Base-by-base conservation (phyloP, 169 alveolate species). In the Eimeria sp. region DNA sequence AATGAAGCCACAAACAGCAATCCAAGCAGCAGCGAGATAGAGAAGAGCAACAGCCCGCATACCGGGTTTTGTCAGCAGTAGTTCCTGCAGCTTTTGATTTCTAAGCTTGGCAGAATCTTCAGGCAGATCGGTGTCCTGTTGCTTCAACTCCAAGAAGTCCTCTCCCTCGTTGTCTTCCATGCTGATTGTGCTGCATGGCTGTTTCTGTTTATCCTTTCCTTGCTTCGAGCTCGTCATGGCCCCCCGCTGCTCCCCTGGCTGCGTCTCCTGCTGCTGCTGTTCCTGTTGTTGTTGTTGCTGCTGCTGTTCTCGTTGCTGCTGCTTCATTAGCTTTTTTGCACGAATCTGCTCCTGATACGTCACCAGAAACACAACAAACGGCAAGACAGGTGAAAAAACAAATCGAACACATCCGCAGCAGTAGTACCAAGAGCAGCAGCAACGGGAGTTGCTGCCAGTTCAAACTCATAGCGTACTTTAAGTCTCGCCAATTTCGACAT, bases 401-500 rank as follows among this genome's bases (percentile, higher is more conserved):
- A 73, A 65, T 25, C 43, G 14, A 70, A 70, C 30, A 11, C 49
- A 70, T 70, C 6, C n/a, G 11, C 43, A 70, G 49, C 49, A 70
- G 78, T 49, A 70, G 78, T 49, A 65, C 34, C 57, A 30, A 57
- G 27, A 30, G 73, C 61, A 84, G 30, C 16, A 40, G 73, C 73
- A 51, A 47, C 73, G 27, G 34, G 11, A 20, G 72, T 73, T 22
- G 73, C 90, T 51, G 27, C 57, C 7, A 14, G 22, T 18, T 18
- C 16, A 73, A 49, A 5, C 57, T n/a, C 18, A 70, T 34, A 18
- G 22, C 95, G 14, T 61, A 92, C 95, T 54, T 95, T 95, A 27
- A 95, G 75, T n/a, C 95, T 43, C 49, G 92, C 96, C 61, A 95
- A 27, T n/a, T 95, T 95, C 30, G 95, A 58, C 89, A 89, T 34